These are phyloP conservation scores for Terfezia boudieri DNA, from an alignment of 495 filamentous ascomycete genomes.

Conservation along the genomic window DNA sequence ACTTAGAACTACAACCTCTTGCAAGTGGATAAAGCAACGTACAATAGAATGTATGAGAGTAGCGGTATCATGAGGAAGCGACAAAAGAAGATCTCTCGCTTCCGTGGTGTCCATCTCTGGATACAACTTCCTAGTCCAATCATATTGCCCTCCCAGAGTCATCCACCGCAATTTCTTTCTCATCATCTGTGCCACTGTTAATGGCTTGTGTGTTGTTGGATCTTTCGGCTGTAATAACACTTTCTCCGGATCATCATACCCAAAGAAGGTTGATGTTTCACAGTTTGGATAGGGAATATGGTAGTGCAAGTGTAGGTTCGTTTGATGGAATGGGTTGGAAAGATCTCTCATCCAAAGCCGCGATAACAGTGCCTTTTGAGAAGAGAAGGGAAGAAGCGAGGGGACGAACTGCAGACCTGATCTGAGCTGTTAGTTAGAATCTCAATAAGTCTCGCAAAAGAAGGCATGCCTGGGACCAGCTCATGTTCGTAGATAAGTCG, in stretches of 20 bases:
- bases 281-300: conserved; percentile 36
- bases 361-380: conserved; percentile 44
- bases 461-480: conserved; percentile 9
- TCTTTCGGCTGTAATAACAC: conserved; percentile 37
- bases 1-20: too few species aligned
- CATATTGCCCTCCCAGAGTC: conserved; percentile 80
- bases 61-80: conserved; percentile 55
- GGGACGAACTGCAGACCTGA: conserved; percentile 57
- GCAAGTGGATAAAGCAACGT: background rate
- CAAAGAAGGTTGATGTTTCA: conserved; percentile 2
- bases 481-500: conserved; percentile 6
- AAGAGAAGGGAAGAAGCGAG: conserved; percentile 38
- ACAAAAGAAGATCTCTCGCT: conserved; percentile 3
- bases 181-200: conserved; percentile 41
- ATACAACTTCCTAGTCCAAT: conserved; percentile 74
- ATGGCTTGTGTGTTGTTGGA: conserved; percentile 39
- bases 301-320: conserved; percentile 73
- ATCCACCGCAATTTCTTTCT: conserved; percentile 73
- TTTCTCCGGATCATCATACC: conserved; percentile 24
- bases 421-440: background rate
- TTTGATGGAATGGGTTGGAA: conserved; percentile 47
- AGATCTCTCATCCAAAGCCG: conserved; percentile 62
- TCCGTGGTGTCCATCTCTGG: conserved; percentile 31
- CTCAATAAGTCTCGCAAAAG: background rate
- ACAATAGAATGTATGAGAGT: conserved; percentile 27